A percentile compares a stretch with the other conserved stretches of the same genome.
phyloP scores from a whole-genome alignment of 1,284 basidiomycete species.

The Cystobasidium pallidum region DNA sequence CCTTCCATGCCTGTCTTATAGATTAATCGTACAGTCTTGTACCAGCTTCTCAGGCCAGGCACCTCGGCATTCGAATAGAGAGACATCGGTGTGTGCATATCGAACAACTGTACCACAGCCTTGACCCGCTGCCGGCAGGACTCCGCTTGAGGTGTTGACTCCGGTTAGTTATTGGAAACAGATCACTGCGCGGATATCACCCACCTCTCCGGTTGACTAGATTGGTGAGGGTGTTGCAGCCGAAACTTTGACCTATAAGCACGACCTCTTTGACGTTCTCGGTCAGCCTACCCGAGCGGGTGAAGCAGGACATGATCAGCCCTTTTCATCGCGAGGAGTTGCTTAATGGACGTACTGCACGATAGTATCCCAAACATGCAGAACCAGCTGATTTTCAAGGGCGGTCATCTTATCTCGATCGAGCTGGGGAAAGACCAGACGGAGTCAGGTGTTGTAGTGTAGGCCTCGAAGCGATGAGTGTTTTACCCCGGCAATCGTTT shows the following conservation, averaged over 20 bases:
- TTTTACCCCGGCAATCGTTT: conserved; percentile 17
- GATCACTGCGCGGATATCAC: not conserved
- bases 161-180: not conserved
- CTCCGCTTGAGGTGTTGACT: not conserved
- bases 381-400: conserved; percentile 66
- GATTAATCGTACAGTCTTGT: conserved; percentile 13
- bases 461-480: conserved; percentile 50
- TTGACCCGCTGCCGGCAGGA: conserved; percentile 8
- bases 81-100: conserved; percentile 21
- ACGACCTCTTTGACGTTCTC: conserved; percentile 67
- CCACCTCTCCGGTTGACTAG: conserved; percentile 71
- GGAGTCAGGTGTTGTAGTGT: not conserved
- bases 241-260: conserved; percentile 83
- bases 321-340: not conserved
- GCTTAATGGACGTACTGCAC: conserved; percentile 68
- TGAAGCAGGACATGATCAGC: not conserved
- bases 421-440: conserved; percentile 16
- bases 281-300: conserved; percentile 20
- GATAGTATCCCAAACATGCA: conserved; percentile 94
- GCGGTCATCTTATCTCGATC: conserved; percentile 58
- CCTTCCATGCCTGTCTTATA: no score
- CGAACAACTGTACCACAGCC: conserved; percentile 25
- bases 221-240: conserved; percentile 72
- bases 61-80: conserved; percentile 19
- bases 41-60: conserved; percentile 31